Evolutionary conservation across 805 yeast species (phyloP).

Genomic region (Clavispora carvajalis): DNA sequence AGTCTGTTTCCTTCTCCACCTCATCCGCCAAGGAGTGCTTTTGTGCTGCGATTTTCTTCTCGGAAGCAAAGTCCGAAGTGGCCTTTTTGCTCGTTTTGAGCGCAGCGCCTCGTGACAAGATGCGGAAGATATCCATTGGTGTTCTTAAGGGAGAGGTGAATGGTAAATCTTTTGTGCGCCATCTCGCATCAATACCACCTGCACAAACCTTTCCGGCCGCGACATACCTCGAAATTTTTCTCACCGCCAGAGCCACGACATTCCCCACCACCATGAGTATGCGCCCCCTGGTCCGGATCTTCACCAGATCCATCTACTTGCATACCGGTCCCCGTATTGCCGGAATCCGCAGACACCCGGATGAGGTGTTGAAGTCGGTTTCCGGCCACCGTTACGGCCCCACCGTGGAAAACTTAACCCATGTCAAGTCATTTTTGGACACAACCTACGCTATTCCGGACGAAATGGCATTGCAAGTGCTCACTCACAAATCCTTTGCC

Average conservation of each 20-base stretch:
- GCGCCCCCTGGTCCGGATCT: conserved; percentile 8
- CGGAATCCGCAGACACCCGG: conserved; percentile 69
- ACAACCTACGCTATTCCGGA: conserved; percentile 53
- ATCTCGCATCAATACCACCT: conserved; percentile 4
- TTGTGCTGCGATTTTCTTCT: conserved; percentile 22
- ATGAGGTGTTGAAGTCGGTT: conserved; percentile 35
- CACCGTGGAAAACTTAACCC: conserved; percentile 42
- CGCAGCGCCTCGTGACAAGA: conserved; percentile 81
- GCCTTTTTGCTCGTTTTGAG: conserved; percentile 53
- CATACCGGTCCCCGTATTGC: conserved; percentile 54
- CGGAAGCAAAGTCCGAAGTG: conserved; percentile 35
- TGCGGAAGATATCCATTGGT: conserved; percentile 81
- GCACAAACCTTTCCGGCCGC: conserved; percentile 1
- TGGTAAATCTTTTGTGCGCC: conserved; percentile 1
- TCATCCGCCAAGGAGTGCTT: conserved; percentile 33
- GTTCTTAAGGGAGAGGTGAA: neutral
- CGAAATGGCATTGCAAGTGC: conserved; percentile 62
- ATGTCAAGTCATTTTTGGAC: conserved; percentile 44
- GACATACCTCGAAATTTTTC: conserved; percentile 1
- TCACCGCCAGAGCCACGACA: neutral
- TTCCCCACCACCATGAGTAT: conserved; percentile 8
- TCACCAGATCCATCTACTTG: conserved; percentile 30
- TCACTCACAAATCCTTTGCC: conserved; percentile 93
- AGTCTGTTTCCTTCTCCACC: conserved; percentile 73
- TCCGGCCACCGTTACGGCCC: conserved; percentile 47